Conservation (phyloP, 768 basidiomycete species). For the Tylopilus intermedius region DNA sequence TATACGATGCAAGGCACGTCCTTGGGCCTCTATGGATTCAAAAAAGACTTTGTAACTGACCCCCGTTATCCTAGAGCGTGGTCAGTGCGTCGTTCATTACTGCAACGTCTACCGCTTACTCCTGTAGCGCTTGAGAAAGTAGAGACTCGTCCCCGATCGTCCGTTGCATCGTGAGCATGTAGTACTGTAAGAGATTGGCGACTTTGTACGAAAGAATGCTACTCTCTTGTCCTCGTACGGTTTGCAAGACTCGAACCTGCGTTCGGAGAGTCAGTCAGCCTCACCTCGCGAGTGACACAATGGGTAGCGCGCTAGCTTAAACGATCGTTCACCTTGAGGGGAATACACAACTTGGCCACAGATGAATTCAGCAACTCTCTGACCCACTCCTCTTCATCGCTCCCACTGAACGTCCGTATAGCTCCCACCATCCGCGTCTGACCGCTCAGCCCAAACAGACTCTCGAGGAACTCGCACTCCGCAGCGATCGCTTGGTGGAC, state of each 20-base stretch:
- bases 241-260: slow-evolving; percentile 88
- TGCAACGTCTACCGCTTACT: slow-evolving; percentile 44
- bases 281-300: neutral
- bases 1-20: slow-evolving; percentile 55
- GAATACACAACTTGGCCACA: slow-evolving; percentile 78
- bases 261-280: neutral
- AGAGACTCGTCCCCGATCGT: slow-evolving; percentile 85
- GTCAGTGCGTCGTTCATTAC: neutral
- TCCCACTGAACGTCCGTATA: slow-evolving; percentile 47
- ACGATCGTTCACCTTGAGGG: slow-evolving; percentile 63
- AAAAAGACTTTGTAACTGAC: slow-evolving; percentile 82
- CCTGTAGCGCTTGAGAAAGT: slow-evolving; percentile 69
- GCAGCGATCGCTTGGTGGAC: slow-evolving; percentile 94
- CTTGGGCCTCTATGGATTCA: slow-evolving; percentile 81
- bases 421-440: slow-evolving; percentile 67
- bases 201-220: slow-evolving; percentile 90
- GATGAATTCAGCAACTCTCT: slow-evolving; percentile 74
- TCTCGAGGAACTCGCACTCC: slow-evolving; percentile 90
- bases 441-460: slow-evolving; percentile 66
- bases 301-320: neutral
- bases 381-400: slow-evolving; percentile 75
- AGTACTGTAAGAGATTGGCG: slow-evolving; percentile 93
- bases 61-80: slow-evolving; percentile 61
- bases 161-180: slow-evolving; percentile 84
- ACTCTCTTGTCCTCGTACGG: slow-evolving; percentile 89